Base-by-base conservation (phyloP, 768 basidiomycete species). In the Mycena alexandri region DNA sequence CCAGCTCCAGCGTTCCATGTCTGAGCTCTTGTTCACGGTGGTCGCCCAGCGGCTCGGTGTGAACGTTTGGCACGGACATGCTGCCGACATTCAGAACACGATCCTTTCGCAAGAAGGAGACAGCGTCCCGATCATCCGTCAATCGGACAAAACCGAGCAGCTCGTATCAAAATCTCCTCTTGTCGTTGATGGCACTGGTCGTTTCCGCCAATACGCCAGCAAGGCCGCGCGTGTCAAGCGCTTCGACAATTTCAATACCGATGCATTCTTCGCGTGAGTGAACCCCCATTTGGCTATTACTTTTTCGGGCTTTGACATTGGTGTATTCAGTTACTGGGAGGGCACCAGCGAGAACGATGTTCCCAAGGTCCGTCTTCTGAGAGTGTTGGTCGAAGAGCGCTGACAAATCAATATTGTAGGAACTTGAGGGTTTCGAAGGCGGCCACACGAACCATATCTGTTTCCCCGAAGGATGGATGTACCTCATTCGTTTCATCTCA, bases 401-500 rank as follows among this genome's bases (percentile, higher is more conserved):
- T 55, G 41, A 42, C 41, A 29, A 61, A 9, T 41, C 9, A 25
- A n/a, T 33, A 11, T n/a, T 56, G 9, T 16, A 56, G 43, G 64
- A 63, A 22, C 60, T 66, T 17, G 55, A 63, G 17, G 65, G 65
- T 46, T 70, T 58, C 52, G 59, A 70, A 43, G 61, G 61, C 33
- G 59, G 69, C 13, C 53, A 67, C 29, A 70, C 69, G 16, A 70
- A 43, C 44, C 69, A 70, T 22, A 56, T 70, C 29, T 70, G 69
- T 43, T 66, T 70, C 46, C 69, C 69, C 9, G 69, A 70, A 50
- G 69, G 69, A 33, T 70, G 69, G 69, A 58, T 53, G 53, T 70
- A 58, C 12, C 48, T 70, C 54, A 70, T 70, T 22, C 59, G 64
- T 21, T 54, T 70, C 12, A 43, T 66, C 14, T 70, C 64, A 2